phyloP scores from a whole-genome alignment of 2,329 filamentous ascomycete species.

The Neofusicoccum parvum region DNA sequence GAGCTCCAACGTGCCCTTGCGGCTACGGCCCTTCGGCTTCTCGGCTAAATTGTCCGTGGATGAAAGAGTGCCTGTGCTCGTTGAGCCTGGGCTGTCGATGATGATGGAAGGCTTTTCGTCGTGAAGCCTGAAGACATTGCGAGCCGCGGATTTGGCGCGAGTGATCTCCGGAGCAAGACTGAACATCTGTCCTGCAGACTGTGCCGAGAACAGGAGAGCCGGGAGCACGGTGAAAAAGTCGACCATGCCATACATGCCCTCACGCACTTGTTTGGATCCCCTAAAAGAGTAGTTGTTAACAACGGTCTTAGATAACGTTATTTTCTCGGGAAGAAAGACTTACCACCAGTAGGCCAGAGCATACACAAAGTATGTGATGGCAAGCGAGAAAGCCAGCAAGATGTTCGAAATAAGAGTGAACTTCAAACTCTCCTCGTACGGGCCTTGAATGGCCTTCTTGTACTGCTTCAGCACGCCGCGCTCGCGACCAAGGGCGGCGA shows the following conservation, averaged over 20 bases:
- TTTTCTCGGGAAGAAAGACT: slow-evolving; percentile 14
- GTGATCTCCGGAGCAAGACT: slow-evolving; percentile 50
- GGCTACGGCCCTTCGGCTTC: slow-evolving; percentile 43
- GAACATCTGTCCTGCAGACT: slow-evolving; percentile 51
- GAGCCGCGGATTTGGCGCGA: slow-evolving; percentile 47
- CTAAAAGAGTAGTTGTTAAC: slow-evolving; percentile 16
- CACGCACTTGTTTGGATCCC: slow-evolving; percentile 47
- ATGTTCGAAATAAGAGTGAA: slow-evolving; percentile 46
- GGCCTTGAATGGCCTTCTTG: slow-evolving; percentile 39
- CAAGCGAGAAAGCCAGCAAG: slow-evolving; percentile 47
- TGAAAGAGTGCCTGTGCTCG: not conserved
- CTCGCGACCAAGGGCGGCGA: slow-evolving; percentile 47
- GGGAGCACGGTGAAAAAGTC: slow-evolving; percentile 51
- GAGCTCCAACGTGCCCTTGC: slow-evolving; percentile 35
- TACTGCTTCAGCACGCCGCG: slow-evolving; percentile 42
- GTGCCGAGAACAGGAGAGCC: slow-evolving; percentile 50
- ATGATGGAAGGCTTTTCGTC: slow-evolving; percentile 45
- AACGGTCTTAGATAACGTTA: not conserved
- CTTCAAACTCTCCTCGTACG: slow-evolving; percentile 42
- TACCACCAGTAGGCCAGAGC: slow-evolving; percentile 53
- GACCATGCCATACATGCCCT: slow-evolving; percentile 43
- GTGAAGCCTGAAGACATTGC: slow-evolving; percentile 46
- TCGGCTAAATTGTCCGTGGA: slow-evolving; percentile 25
- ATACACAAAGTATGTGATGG: slow-evolving; percentile 52
- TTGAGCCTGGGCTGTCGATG: not conserved